phyloP scores from a whole-genome alignment of 768 basidiomycete genomes.

The Rhodocollybia butyracea region DNA sequence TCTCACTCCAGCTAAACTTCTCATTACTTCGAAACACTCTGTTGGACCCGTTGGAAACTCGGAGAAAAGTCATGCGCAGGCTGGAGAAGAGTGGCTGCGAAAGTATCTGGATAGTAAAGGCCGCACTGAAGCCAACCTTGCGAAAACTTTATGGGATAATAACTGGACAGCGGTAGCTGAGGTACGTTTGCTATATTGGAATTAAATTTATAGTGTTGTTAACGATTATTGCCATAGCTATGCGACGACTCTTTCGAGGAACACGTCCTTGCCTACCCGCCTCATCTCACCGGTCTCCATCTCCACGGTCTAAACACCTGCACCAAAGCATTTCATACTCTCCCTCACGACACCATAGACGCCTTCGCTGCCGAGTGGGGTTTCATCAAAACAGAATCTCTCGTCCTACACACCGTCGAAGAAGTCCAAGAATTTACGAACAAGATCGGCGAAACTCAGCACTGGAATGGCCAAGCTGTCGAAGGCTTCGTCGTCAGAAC shows the following conservation, averaged over 20 bases:
- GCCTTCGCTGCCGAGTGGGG: constrained; percentile 89
- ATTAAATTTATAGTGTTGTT: neutral
- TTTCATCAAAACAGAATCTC: constrained; percentile 74
- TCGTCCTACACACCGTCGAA: constrained; percentile 52
- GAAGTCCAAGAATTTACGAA: constrained; percentile 75
- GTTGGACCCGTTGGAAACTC: constrained; percentile 53
- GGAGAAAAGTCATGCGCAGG: constrained; percentile 68
- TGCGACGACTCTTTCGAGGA: constrained; percentile 98
- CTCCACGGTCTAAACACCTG: constrained; percentile 87
- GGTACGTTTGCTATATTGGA: constrained; percentile 42
- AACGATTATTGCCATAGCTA: constrained; percentile 46
- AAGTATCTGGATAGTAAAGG: constrained; percentile 66
- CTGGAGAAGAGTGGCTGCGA: constrained; percentile 80
- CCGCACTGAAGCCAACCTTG: constrained; percentile 74
- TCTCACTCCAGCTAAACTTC: constrained; percentile 64
- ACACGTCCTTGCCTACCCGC: constrained; percentile 83
- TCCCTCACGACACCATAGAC: constrained; percentile 63
- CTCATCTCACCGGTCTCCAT: constrained; percentile 84
- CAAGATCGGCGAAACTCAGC: constrained; percentile 59
- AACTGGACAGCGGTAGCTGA: constrained; percentile 91
- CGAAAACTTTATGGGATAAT: constrained; percentile 68
- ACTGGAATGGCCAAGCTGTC: constrained; percentile 80
- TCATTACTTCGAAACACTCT: constrained; percentile 92
- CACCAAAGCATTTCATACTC: constrained; percentile 64
- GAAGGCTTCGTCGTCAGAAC: constrained; percentile 96